Percentiles rank a stretch among this genome's conserved stretches.
phyloP scores from a whole-genome alignment of 192 early-diverging fungal genomes.

The Geranomyces variabilis region DNA sequence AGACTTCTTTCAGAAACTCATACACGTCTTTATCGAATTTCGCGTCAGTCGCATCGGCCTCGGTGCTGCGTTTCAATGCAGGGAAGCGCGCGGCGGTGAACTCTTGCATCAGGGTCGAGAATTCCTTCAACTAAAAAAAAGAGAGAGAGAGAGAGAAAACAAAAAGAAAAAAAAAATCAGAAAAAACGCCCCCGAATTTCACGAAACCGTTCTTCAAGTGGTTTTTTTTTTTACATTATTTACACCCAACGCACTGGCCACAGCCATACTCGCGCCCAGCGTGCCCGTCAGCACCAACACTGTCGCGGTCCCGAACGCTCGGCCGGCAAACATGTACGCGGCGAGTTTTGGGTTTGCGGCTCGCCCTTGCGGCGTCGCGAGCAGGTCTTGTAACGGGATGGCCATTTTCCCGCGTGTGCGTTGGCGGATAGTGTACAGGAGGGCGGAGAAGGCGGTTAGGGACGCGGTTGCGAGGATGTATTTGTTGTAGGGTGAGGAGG shows the following conservation, averaged over 20 bases:
- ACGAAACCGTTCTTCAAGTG: background rate
- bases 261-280: slow-evolving; percentile 36
- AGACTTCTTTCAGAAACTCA: slow-evolving; percentile 42
- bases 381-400: slow-evolving; percentile 33
- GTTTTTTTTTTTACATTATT: slow-evolving; percentile 38
- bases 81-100: slow-evolving; percentile 31
- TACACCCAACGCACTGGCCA: slow-evolving; percentile 42
- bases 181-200: background rate
- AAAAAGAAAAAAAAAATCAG: background rate
- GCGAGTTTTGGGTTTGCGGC: slow-evolving; percentile 48
- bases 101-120: slow-evolving; percentile 38
- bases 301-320: slow-evolving; percentile 47
- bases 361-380: slow-evolving; percentile 29
- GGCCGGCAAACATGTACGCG: slow-evolving; percentile 52
- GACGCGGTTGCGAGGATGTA: slow-evolving; percentile 36
- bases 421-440: slow-evolving; percentile 32
- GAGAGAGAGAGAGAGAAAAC: background rate
- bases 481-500: slow-evolving; percentile 13
- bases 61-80: slow-evolving; percentile 30
- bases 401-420: slow-evolving; percentile 28
- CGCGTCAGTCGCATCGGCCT: slow-evolving; percentile 19
- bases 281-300: slow-evolving; percentile 41
- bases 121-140: slow-evolving; percentile 40
- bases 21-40: slow-evolving; percentile 39
- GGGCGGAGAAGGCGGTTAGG: slow-evolving; percentile 20